Conservation (phyloP, 1,284 basidiomycete species). For the Ustilago xerochloae region DNA sequence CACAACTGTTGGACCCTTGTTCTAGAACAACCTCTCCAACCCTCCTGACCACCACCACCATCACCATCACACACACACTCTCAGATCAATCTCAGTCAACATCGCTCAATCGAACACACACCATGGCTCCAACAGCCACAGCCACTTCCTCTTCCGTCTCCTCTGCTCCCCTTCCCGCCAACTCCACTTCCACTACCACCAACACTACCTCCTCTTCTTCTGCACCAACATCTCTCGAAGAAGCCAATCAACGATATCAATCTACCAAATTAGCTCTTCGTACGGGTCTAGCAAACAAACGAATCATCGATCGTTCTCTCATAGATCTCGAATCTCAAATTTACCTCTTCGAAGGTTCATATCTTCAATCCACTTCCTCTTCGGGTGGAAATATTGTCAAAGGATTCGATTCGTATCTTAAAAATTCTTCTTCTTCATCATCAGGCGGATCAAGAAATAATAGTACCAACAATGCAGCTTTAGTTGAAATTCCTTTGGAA, state of each 20-base stretch:
- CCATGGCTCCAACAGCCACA: slow-evolving; percentile 41
- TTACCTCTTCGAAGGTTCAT: slow-evolving; percentile 66
- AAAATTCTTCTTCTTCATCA: slow-evolving; percentile 25
- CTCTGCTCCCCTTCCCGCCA: not conserved
- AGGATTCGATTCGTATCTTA: slow-evolving; percentile 65
- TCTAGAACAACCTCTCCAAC: not conserved
- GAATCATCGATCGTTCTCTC: slow-evolving; percentile 58
- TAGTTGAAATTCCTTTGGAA: slow-evolving; percentile 47
- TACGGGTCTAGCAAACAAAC: slow-evolving; percentile 56
- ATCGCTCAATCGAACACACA: not conserved
- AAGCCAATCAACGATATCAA: slow-evolving; percentile 61
- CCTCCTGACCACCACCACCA: not conserved
- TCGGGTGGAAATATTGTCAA: slow-evolving; percentile 68
- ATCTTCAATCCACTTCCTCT: slow-evolving; percentile 58
- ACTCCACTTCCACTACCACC: not conserved
- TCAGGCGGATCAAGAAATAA: slow-evolving; percentile 2
- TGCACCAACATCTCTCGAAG: slow-evolving; percentile 47
- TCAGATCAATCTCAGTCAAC: too few species aligned
- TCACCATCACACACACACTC: not conserved
- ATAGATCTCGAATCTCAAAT: slow-evolving; percentile 67
- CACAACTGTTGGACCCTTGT: not conserved
- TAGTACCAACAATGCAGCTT: slow-evolving; percentile 1
- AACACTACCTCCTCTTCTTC: not conserved
- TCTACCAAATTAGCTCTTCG: slow-evolving; percentile 50
- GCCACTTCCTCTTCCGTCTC: not conserved